Evolutionary conservation across 768 basidiomycete species (phyloP).

Genomic region (Suillus sp.): DNA sequence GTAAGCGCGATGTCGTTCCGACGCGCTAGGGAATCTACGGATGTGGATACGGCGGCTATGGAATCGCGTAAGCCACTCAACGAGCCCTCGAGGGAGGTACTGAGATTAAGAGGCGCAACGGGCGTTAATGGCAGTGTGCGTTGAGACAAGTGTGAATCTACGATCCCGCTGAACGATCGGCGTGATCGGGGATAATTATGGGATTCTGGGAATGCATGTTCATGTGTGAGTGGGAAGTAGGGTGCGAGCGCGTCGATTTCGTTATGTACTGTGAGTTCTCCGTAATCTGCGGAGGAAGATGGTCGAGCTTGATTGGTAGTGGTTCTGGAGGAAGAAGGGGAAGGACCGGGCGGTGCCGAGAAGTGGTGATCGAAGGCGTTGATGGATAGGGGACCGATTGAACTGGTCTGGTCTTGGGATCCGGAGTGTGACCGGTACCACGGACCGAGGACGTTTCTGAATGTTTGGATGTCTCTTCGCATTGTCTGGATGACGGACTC

Average conservation of each 20-base stretch:
- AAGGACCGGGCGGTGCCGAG: conserved; percentile 22
- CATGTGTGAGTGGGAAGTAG: conserved; percentile 26
- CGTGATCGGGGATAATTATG: conserved; percentile 18
- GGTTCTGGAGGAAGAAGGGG: conserved; percentile 14
- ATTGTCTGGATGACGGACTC: conserved; percentile 56
- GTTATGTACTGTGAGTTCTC: conserved; percentile 18
- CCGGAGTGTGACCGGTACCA: conserved; percentile 52
- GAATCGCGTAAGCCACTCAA: conserved; percentile 59
- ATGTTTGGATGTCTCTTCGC: conserved; percentile 56
- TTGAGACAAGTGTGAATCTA: conserved; percentile 27
- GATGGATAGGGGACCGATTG: conserved; percentile 14
- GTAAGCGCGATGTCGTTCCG: conserved; percentile 66
- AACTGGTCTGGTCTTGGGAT: conserved; percentile 27
- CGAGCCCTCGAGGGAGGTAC: conserved; percentile 64
- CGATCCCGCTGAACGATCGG: conserved; percentile 20
- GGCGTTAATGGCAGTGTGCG: conserved; percentile 34
- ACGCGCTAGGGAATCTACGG: conserved; percentile 62
- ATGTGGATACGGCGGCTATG: conserved; percentile 57
- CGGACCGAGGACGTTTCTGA: conserved; percentile 64
- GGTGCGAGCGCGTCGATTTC: conserved; percentile 30
- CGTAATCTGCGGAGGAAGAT: conserved; percentile 20
- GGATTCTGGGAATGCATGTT: conserved; percentile 15
- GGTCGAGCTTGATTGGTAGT: conserved; percentile 18
- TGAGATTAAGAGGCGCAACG: conserved; percentile 65
- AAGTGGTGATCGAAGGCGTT: conserved; percentile 14